phyloP scores from a whole-genome alignment of 2,329 filamentous ascomycete species.

The Exserohilum rostratum region DNA sequence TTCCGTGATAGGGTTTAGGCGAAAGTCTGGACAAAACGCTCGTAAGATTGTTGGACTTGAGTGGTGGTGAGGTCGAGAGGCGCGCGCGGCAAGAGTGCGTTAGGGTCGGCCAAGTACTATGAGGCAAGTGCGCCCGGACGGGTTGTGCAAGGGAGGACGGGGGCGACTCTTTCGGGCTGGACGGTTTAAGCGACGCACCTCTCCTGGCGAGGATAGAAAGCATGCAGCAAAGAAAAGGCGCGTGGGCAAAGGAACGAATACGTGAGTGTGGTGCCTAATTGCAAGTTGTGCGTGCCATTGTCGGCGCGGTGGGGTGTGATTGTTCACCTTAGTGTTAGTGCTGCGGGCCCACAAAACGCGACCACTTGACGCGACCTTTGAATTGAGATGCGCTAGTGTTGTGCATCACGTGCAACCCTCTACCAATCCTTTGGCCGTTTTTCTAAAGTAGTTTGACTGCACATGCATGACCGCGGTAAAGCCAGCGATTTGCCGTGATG shows the following conservation, averaged over 20 bases:
- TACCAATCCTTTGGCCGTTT: conserved; percentile 7
- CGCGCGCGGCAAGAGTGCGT: conserved; percentile 19
- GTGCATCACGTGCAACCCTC: conserved; percentile 8
- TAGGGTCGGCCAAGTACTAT: conserved; percentile 16
- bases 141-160: conserved; percentile 23
- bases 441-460: conserved; percentile 5
- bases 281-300: conserved; percentile 28
- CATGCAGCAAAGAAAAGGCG: conserved; percentile 47
- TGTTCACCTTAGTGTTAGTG: conserved; percentile 17
- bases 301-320: conserved; percentile 22
- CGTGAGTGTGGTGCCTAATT: conserved; percentile 29
- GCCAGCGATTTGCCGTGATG: background rate
- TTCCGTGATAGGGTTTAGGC: conserved; percentile 19
- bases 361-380: conserved; percentile 22
- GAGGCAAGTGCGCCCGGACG: conserved; percentile 23
- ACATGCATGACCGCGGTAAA: conserved; percentile 1
- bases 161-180: conserved; percentile 27
- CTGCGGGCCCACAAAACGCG: conserved; percentile 21
- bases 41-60: background rate
- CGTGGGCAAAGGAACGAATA: conserved; percentile 33
- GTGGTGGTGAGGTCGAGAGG: conserved; percentile 17
- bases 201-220: conserved; percentile 36
- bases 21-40: background rate
- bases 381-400: conserved; percentile 9
- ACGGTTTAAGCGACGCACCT: conserved; percentile 45